Base-by-base conservation (phyloP, 345 rosid genomes). In the Eucalyptus grandis region DNA sequence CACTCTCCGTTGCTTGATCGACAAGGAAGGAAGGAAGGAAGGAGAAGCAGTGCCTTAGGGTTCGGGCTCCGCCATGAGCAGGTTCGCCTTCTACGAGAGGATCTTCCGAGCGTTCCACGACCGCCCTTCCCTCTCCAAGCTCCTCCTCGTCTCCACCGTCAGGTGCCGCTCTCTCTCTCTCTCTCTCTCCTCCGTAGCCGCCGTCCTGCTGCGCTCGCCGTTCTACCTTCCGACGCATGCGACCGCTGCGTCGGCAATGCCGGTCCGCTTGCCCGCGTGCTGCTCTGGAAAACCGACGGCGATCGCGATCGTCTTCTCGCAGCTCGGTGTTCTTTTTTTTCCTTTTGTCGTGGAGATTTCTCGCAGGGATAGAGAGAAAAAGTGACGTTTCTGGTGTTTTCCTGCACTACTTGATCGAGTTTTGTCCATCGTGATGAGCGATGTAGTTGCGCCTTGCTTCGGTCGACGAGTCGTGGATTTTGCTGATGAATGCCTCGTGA, bases 81-180 rank as follows among this genome's bases (percentile, higher is more conserved):
- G 69, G 87, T 80, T 87, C 88, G 69, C 88, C 60, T 94, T 93
- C 90, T 95, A 83, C 89, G 58, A 92, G 88, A 92, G 90, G 91
- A 92, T 94, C 91, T 91, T 87, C 13, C 87, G 87, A 87, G 89
- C 93, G 37, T 92, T 93, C 90, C 93, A 88, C 43, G 92, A 94
- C 80, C 89, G 93, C 87, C 94, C 95, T 89, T 90, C 93, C 27
- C 88, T 93, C 26, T 90, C 95, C 86, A 94, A 94, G 92, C 91
- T 95, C 88, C 95, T 96, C 54, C 27, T 94, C 34, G 86, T 95
- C 89, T 91, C 93, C 89, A 89, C 95, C 50, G 90, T 93, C 93
- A 93, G 98, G 97, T 95, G 27, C 40, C 7, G 7, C 14, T 37
- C 46, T 31, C 80, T 67, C 80, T 31, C 47, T 22, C 49, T 14